A percentile compares a stretch with the other conserved stretches of the same genome.
These are phyloP conservation scores for Bruguiera sexangula DNA, from an alignment of 345 rosid species.

Conservation along the genomic window DNA sequence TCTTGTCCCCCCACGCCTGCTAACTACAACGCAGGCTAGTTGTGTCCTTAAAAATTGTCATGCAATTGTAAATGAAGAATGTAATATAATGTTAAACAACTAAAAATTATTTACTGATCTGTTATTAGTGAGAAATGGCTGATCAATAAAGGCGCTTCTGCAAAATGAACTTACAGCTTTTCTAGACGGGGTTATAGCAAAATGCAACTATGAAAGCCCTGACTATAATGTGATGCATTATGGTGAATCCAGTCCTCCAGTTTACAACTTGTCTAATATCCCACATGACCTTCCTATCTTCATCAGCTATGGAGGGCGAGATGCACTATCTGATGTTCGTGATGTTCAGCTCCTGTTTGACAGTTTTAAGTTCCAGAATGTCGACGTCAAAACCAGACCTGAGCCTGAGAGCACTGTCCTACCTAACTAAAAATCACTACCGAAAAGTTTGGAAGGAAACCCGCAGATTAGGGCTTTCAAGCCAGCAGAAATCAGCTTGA, in stretches of 20 bases:
- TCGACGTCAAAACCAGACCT: constrained; percentile 11
- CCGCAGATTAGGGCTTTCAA: too few species aligned
- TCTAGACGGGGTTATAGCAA: constrained; percentile 55
- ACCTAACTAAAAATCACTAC: constrained; percentile 1
- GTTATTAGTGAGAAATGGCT: too few species aligned
- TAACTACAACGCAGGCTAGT: neutral
- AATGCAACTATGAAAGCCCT: constrained; percentile 65
- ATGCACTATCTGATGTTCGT: constrained; percentile 55
- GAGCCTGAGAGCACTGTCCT: neutral
- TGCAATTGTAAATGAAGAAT: neutral
- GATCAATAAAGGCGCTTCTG: neutral
- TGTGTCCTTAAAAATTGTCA: neutral
- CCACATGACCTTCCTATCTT: constrained; percentile 63
- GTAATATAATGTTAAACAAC: too few species aligned
- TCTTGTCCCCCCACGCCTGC: neutral
- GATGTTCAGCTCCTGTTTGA: constrained; percentile 65
- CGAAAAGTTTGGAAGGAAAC: too few species aligned
- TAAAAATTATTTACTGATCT: too few species aligned
- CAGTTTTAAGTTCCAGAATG: constrained; percentile 60
- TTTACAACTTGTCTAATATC: constrained; percentile 71
- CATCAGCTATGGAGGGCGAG: constrained; percentile 72
- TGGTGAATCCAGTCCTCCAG: constrained; percentile 56
- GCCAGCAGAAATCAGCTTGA: too few species aligned
- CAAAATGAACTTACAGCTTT: constrained; percentile 41
- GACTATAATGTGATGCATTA: constrained; percentile 50